Evolutionary conservation across 2,329 filamentous ascomycete species (phyloP).

Genomic region (Malbranchea cinnamomea): DNA sequence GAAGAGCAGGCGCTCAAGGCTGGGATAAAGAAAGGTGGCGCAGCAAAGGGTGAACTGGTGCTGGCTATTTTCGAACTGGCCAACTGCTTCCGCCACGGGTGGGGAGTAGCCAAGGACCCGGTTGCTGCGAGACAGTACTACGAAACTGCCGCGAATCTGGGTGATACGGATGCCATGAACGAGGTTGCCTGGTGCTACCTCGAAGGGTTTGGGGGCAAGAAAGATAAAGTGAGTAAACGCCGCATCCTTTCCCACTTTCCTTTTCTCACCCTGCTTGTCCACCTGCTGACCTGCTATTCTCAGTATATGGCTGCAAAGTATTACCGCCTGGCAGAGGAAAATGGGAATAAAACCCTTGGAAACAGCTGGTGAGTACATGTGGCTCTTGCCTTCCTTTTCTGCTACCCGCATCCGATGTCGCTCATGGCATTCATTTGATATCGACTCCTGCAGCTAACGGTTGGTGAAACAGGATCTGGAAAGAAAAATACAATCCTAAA

Average conservation of each 20-base stretch:
- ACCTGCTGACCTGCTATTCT: conserved; percentile 9
- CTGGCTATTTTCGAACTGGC: conserved; percentile 86
- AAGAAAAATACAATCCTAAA: conserved; percentile 70
- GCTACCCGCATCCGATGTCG: not conserved
- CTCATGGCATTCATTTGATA: conserved; percentile 1
- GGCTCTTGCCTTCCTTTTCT: not conserved
- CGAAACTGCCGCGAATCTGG: conserved; percentile 90
- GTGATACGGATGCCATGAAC: conserved; percentile 95
- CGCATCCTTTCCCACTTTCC: not conserved
- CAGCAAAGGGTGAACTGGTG: conserved; percentile 89
- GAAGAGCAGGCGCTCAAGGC: conserved; percentile 74
- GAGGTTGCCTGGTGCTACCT: conserved; percentile 92
- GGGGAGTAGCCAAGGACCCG: conserved; percentile 78
- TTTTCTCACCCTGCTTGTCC: conserved; percentile 24
- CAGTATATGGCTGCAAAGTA: conserved; percentile 53
- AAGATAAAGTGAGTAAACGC: conserved; percentile 72
- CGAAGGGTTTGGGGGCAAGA: conserved; percentile 92
- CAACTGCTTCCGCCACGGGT: conserved; percentile 71
- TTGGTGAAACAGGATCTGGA: conserved; percentile 68
- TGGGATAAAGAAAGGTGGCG: conserved; percentile 82
- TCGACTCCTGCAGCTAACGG: conserved; percentile 11
- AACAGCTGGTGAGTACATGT: conserved; percentile 66
- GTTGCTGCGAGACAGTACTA: conserved; percentile 84
- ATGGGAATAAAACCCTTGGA: conserved; percentile 76
- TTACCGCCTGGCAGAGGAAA: conserved; percentile 74